Evolutionary conservation across 805 yeast genomes (phyloP), one percentile per base, ranked within the genome.

Genomic region (Myxozyma melibiosi): DNA sequence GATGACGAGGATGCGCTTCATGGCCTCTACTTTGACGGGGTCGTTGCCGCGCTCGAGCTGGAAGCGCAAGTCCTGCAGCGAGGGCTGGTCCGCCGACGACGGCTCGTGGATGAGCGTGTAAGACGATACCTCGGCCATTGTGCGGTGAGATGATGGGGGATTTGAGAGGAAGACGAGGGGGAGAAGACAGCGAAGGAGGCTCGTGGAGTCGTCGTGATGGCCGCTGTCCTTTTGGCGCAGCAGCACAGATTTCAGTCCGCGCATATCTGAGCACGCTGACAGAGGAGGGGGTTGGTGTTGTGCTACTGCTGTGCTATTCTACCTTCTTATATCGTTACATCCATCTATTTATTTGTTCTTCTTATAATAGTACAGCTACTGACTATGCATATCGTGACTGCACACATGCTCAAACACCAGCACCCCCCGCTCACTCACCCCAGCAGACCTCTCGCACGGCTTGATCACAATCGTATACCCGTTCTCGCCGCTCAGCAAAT

Each of bases 21-120:
- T 94, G 59, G 96, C 85, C 51, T 83, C 87, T 64, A 92, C 83
- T 74, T 92, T 91, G 65, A 82, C 84, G 34, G 86, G 96, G 71
- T 92, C 99, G 62, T 83, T 82, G 53, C 96, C 94, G 72, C 88
- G 89, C 75, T 94, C 98, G 65, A 94, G 79, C 65, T 84, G 78
- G 51, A 81, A 79, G 69, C 83, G 85, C 75, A 87, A 85, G 74
- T 90, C 96, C 67, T 82, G 78, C 52, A 81, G 81, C 78, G 72
- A 73, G 68, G 66, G 83, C 78, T 72, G 69, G 52, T 73, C 74
- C 44, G 63, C 63, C 50, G 64, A 46, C n/a, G 63, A 61, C 30
- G 64, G 50, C 64, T 60, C 64, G 48, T 60, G 64, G 18, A 60
- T 49, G 20, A 60, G 58, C 40, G 64, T 60, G 38, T 60, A 60